Conservation (phyloP, 257 asterid species). For the Anisodus acutangulus region DNA sequence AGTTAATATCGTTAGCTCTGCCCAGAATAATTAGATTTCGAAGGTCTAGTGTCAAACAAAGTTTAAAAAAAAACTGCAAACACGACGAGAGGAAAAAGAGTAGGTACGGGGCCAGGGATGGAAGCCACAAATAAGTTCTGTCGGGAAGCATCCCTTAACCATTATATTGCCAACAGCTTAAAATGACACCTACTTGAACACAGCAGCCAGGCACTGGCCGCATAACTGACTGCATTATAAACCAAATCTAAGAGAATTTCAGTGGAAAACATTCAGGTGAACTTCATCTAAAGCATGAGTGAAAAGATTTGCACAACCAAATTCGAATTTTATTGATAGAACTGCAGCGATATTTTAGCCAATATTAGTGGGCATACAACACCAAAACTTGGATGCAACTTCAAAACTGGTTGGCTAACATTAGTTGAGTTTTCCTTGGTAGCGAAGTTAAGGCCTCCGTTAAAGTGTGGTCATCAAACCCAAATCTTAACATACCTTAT, state of each 20-base stretch:
- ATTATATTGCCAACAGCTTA: background rate
- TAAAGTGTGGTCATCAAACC: background rate
- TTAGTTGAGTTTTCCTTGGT: background rate
- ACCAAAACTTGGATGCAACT: background rate
- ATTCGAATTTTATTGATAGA: background rate
- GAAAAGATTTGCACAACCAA: background rate
- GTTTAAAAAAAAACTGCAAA: too few relatives aligned
- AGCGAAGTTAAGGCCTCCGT: background rate
- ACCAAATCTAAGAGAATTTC: background rate
- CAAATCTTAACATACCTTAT: constrained; percentile 29
- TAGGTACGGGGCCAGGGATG: too few relatives aligned
- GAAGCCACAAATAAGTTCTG: background rate
- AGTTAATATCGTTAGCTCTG: too few relatives aligned
- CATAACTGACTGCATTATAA: background rate
- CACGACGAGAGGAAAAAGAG: too few relatives aligned
- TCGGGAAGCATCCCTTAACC: background rate
- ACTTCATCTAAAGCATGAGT: background rate
- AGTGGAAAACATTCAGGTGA: background rate
- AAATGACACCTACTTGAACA: background rate
- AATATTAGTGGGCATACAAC: background rate
- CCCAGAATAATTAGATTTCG: too few relatives aligned
- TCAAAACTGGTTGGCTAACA: background rate
- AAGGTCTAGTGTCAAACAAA: background rate
- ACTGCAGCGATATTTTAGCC: constrained; percentile 6
- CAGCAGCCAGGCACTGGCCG: background rate